phyloP scores from a whole-genome alignment of 2,329 filamentous ascomycete species.

The Tolypocladium ophioglossoides region DNA sequence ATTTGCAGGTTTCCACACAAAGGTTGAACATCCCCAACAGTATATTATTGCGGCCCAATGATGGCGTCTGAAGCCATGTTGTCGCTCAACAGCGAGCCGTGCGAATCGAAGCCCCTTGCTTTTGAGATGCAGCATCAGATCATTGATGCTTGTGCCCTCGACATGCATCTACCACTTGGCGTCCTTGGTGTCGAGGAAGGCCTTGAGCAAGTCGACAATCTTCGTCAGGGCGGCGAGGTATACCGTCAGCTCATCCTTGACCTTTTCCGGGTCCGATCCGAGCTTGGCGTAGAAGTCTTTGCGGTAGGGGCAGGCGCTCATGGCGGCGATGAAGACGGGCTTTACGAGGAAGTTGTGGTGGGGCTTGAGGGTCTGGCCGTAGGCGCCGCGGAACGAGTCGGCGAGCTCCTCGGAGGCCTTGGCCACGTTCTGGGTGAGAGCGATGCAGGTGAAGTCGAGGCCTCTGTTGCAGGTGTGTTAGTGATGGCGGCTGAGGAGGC shows the following conservation, averaged over 20 bases:
- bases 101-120: not conserved
- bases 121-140: not conserved
- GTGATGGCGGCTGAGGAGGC: not conserved
- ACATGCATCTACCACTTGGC: conserved; percentile 42
- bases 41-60: not conserved
- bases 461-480: conserved; percentile 44
- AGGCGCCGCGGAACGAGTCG: conserved; percentile 77
- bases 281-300: conserved; percentile 90
- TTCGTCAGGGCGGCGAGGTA: conserved; percentile 74
- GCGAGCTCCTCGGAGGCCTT: conserved; percentile 65
- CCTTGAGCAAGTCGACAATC: conserved; percentile 64
- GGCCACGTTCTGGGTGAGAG: conserved; percentile 66
- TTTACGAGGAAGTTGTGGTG: conserved; percentile 86
- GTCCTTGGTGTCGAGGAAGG: conserved; percentile 43
- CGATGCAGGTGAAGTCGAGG: conserved; percentile 86
- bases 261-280: conserved; percentile 53
- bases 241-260: conserved; percentile 50
- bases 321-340: conserved; percentile 85
- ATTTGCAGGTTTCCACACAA: not conserved
- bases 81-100: not conserved
- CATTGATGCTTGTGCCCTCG: not conserved
- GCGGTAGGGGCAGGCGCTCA: conserved; percentile 87
- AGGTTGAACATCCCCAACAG: not conserved
- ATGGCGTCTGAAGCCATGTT: not conserved
- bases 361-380: conserved; percentile 78